Conservation (phyloP, 768 basidiomycete species). For the Artomyces pyxidatus region DNA sequence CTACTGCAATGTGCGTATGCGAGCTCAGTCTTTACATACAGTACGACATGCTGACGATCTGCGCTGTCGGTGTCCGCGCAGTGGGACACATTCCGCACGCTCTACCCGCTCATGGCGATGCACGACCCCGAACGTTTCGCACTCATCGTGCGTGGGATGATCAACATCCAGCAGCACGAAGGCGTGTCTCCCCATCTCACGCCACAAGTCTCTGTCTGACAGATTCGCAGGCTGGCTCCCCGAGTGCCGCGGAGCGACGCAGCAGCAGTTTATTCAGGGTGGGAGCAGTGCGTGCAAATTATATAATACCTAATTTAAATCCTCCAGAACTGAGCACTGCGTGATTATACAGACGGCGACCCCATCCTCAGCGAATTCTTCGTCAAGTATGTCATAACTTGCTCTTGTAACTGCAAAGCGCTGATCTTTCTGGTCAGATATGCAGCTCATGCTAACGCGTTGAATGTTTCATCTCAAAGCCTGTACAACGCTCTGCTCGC, state of each 20-base stretch:
- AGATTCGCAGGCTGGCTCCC: slow-evolving; percentile 48
- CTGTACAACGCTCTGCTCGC: slow-evolving; percentile 51
- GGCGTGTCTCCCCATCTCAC: slow-evolving; percentile 26
- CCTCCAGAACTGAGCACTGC: too few relatives aligned
- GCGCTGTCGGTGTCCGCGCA: slow-evolving; percentile 14
- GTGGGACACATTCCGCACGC: slow-evolving; percentile 62
- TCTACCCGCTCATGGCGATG: slow-evolving; percentile 55
- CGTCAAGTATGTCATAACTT: slow-evolving; percentile 39
- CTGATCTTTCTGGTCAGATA: slow-evolving; percentile 29
- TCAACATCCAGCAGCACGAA: slow-evolving; percentile 60
- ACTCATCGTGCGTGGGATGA: slow-evolving; percentile 53
- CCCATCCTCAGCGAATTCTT: slow-evolving; percentile 59
- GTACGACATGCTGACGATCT: neutral
- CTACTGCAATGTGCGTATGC: slow-evolving; percentile 56
- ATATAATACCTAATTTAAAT: too few relatives aligned
- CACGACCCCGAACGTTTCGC: slow-evolving; percentile 56
- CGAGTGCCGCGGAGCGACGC: slow-evolving; percentile 52
- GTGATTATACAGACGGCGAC: slow-evolving; percentile 47
- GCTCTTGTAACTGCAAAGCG: neutral
- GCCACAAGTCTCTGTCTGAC: neutral
- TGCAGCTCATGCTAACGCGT: slow-evolving; percentile 35
- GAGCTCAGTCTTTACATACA: neutral
- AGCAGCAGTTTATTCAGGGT: slow-evolving; percentile 46
- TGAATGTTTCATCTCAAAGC: slow-evolving; percentile 40
- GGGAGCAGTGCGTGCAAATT: slow-evolving; percentile 38